Conservation (phyloP, 75 land plant species). For the Cupressus sempervirens region DNA sequence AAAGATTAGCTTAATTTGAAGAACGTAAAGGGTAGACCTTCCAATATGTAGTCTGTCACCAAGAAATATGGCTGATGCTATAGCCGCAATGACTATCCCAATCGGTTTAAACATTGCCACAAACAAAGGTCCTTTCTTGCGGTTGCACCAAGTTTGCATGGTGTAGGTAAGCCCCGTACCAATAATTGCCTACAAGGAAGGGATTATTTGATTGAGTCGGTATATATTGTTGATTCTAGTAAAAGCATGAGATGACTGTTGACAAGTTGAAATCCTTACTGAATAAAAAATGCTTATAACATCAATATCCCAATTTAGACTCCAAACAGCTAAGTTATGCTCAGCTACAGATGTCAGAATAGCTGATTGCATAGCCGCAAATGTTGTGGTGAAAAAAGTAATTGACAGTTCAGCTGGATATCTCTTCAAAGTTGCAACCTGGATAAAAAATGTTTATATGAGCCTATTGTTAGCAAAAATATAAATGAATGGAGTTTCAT, state of each 20-base stretch:
- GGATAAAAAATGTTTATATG: too few species aligned
- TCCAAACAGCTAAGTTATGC: conserved; percentile 30
- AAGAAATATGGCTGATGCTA: conserved; percentile 32
- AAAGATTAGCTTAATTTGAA: background rate
- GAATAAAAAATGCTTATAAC: conserved; percentile 25
- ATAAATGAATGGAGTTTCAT: background rate
- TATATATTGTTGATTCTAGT: background rate
- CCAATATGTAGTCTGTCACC: conserved; percentile 41
- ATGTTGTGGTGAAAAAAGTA: conserved; percentile 38
- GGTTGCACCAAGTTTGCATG: conserved; percentile 36
- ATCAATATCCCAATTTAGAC: conserved; percentile 22
- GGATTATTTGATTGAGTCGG: background rate
- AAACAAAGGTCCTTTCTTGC: conserved; percentile 37
- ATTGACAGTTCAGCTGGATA: conserved; percentile 62
- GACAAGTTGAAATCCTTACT: conserved; percentile 17
- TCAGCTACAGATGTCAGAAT: conserved; percentile 17
- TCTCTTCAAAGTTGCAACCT: conserved; percentile 41
- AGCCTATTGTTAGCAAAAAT: background rate
- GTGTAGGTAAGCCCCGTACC: conserved; percentile 26
- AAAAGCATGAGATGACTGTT: background rate
- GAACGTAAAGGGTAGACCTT: conserved; percentile 20
- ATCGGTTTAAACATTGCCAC: conserved; percentile 53
- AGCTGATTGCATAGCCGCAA: conserved; percentile 48
- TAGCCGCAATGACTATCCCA: conserved; percentile 35
- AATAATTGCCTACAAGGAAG: conserved; percentile 27